Conservation (phyloP, 306 rosid genomes). For the Acacia crassicarpa region DNA sequence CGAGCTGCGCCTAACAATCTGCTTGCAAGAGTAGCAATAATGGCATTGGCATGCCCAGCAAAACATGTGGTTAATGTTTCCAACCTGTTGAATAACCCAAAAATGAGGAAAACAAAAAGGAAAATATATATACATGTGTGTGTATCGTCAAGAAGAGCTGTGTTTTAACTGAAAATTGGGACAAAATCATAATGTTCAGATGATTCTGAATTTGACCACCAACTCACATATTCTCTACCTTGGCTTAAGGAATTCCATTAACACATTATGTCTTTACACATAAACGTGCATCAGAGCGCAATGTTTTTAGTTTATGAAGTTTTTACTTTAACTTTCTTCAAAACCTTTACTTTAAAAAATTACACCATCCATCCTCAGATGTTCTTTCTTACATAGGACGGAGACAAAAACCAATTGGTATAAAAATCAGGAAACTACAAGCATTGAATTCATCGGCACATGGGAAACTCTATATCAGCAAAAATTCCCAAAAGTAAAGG, state of each 20-base stretch:
- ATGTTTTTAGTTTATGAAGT: background rate
- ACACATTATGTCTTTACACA: no score
- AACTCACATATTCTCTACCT: background rate
- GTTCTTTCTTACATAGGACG: background rate
- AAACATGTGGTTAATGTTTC: constrained; percentile 78
- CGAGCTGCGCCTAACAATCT: constrained; percentile 62
- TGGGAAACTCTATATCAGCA: constrained; percentile 5
- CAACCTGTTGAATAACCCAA: constrained; percentile 56
- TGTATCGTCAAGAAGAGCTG: background rate
- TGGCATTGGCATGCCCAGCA: constrained; percentile 91
- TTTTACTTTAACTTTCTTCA: no score
- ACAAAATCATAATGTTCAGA: background rate
- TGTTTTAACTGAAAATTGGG: constrained; percentile 4
- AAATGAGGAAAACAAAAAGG: background rate
- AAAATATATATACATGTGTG: background rate
- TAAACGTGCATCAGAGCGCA: no score
- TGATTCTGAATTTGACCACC: background rate
- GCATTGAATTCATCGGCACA: constrained; percentile 10
- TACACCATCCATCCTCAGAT: background rate
- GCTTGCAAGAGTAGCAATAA: constrained; percentile 77
- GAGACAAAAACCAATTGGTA: background rate
- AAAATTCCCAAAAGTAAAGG: background rate
- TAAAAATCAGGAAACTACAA: constrained; percentile 6
- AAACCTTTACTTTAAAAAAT: no score
- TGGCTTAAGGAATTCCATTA: background rate